Percentiles rank a stretch among this genome's conserved stretches.
Evolutionary conservation across 1,139 yeast species (phyloP).

Genomic region (Saccharomyces hybrid): DNA sequence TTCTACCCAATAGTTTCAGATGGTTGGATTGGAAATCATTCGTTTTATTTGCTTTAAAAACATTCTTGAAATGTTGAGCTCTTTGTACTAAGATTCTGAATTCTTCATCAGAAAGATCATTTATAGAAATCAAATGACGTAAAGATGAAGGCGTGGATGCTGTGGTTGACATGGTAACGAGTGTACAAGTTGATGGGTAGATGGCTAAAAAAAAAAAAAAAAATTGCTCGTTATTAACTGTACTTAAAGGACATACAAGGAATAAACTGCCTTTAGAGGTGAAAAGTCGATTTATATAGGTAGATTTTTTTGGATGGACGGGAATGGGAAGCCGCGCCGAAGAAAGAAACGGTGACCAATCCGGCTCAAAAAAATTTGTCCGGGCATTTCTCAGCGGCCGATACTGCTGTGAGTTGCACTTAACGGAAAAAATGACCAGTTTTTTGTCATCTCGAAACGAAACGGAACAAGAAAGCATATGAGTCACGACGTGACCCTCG

Average conservation of each 20-base stretch:
- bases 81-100: constrained; percentile 58
- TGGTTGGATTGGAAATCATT: constrained; percentile 42
- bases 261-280: constrained; percentile 5
- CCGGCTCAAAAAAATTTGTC: background rate
- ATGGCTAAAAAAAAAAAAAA: background rate
- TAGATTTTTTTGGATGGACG: background rate
- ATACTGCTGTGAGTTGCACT: background rate
- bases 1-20: constrained; percentile 63
- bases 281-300: background rate
- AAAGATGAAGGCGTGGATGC: constrained; percentile 19
- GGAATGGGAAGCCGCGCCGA: constrained; percentile 1
- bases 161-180: constrained; percentile 3
- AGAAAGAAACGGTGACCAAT: constrained; percentile 1
- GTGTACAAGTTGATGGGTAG: background rate
- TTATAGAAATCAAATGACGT: constrained; percentile 74
- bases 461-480: background rate
- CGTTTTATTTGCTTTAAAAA: constrained; percentile 45
- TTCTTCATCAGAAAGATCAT: constrained; percentile 66
- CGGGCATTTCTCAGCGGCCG: background rate
- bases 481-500: background rate
- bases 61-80: constrained; percentile 54
- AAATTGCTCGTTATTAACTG: constrained; percentile 24
- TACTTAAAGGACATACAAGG: constrained; percentile 22
- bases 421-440: background rate
- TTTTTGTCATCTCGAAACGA: background rate